These are phyloP conservation scores for Coniosporium tulheliwenetii DNA, from an alignment of 2,329 filamentous ascomycete species.

Conservation along the genomic window DNA sequence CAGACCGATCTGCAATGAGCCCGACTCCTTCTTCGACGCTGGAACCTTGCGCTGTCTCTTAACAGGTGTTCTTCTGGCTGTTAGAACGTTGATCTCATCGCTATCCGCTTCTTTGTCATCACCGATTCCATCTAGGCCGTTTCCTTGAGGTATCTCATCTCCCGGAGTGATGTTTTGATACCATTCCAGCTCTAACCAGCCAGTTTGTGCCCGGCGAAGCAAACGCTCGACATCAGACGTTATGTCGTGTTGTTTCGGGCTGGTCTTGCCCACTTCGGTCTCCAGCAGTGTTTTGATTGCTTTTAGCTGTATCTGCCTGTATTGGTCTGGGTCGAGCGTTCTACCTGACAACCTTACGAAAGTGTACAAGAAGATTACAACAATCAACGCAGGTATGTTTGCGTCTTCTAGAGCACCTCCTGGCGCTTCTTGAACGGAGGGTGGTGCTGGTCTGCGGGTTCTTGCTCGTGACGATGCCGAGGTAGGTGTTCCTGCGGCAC, in stretches of 20 bases:
- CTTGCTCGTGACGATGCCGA: neutral
- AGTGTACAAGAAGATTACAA: neutral
- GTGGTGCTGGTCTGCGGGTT: neutral
- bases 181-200: constrained; percentile 11
- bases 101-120: neutral
- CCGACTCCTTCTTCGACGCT: constrained; percentile 10
- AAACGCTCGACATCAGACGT: neutral
- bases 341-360: neutral
- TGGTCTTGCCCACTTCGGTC: constrained; percentile 1
- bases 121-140: neutral
- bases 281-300: constrained; percentile 3
- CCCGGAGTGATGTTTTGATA: constrained; percentile 6
- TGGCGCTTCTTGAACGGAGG: neutral
- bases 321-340: neutral
- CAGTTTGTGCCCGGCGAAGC: neutral
- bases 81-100: constrained; percentile 1
- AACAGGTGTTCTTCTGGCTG: constrained; percentile 4
- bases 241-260: constrained; percentile 1
- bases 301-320: neutral
- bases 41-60: constrained; percentile 6
- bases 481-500: neutral
- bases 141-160: neutral
- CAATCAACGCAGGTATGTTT: neutral
- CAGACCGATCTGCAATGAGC: constrained; percentile 24
- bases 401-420: neutral